Conservation (phyloP, 106 monocot species). For the Amphibolis antarctica region DNA sequence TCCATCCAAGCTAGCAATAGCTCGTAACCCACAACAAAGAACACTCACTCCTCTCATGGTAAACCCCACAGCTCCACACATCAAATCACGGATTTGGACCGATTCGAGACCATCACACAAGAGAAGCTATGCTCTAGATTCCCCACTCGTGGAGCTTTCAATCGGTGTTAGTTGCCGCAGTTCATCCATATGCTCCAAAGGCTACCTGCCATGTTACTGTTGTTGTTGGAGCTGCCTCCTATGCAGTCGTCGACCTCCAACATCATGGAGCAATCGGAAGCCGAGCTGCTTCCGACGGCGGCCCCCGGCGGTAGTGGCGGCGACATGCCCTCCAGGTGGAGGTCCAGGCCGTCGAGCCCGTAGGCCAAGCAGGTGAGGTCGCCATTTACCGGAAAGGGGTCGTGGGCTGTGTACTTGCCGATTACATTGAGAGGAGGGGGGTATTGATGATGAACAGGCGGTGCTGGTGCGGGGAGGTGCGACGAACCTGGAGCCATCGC, state of each 20-base stretch:
- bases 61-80: neutral
- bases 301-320: no score
- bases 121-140: neutral
- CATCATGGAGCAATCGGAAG: neutral
- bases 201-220: constrained; percentile 2
- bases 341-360: no score
- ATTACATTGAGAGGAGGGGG: no score
- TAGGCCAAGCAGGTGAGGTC: no score
- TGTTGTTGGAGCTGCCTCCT: no score
- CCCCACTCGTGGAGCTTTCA: constrained; percentile 32
- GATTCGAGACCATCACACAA: neutral
- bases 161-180: constrained; percentile 22
- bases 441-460: no score
- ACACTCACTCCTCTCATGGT: neutral
- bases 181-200: constrained; percentile 30
- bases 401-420: neutral
- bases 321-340: neutral
- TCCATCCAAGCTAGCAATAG: no score
- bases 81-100: constrained; percentile 4
- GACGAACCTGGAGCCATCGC: no score
- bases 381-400: neutral
- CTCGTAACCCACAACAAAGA: neutral
- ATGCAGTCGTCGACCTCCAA: neutral
- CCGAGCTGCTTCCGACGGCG: neutral
- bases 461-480: no score